Conservation (phyloP, 2,329 filamentous ascomycete genomes). For the Aureobasidium sp. region DNA sequence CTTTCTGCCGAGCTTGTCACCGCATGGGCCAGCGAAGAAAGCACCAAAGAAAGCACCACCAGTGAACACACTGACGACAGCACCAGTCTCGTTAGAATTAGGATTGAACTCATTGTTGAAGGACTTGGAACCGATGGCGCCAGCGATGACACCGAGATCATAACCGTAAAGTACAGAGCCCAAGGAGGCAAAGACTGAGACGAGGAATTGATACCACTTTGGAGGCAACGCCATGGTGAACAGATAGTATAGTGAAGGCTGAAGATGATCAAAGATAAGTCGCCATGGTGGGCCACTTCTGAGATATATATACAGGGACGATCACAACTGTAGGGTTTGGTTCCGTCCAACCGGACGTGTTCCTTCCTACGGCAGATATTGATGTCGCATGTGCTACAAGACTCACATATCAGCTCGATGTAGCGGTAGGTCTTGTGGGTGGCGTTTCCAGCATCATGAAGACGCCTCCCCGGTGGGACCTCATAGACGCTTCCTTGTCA, state of each 20-base stretch:
- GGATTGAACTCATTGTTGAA: constrained; percentile 38
- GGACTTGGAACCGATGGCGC: constrained; percentile 43
- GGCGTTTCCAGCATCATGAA: neutral
- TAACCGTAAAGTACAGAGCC: constrained; percentile 54
- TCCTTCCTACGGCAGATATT: constrained; percentile 3
- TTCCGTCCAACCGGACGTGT: constrained; percentile 3
- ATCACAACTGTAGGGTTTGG: neutral
- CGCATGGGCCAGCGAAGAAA: constrained; percentile 53
- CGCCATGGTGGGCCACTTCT: neutral
- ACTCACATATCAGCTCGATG: constrained; percentile 2
- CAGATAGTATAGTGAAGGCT: neutral
- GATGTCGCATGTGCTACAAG: neutral
- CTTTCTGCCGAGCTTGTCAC: constrained; percentile 61
- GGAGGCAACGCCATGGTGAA: constrained; percentile 47
- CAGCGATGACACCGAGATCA: constrained; percentile 55
- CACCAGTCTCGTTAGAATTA: constrained; percentile 28
- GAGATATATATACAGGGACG: neutral
- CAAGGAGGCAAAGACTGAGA: constrained; percentile 52
- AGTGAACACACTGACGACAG: constrained; percentile 6
- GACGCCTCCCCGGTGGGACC: constrained; percentile 10
- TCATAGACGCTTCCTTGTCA: neutral
- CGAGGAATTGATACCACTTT: constrained; percentile 55
- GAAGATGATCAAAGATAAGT: neutral
- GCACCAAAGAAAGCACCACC: constrained; percentile 64
- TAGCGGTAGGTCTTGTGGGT: neutral